These are phyloP conservation scores for Microdochium nivale DNA, from an alignment of 2,329 filamentous ascomycete species.

Conservation along the genomic window DNA sequence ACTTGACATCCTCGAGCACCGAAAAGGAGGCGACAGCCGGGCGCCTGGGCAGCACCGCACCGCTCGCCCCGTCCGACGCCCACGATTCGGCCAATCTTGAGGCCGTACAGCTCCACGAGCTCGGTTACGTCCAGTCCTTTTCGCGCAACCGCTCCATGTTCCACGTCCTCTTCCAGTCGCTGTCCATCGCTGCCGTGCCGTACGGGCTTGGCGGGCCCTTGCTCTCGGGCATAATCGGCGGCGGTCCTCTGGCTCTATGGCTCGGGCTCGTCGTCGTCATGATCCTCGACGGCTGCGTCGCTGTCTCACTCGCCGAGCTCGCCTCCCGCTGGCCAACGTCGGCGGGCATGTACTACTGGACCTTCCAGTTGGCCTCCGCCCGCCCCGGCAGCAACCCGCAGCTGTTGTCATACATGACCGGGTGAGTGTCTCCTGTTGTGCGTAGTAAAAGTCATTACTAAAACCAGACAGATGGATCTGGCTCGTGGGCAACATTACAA, in stretches of 20 bases:
- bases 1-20: no score
- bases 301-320: constrained; percentile 40
- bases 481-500: constrained; percentile 43
- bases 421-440: background rate
- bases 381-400: constrained; percentile 24
- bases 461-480: constrained; percentile 31
- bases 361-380: constrained; percentile 35
- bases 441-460: no score
- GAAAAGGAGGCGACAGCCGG: background rate
- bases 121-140: constrained; percentile 52
- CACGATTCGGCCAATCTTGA: background rate
- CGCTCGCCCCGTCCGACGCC: background rate
- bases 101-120: constrained; percentile 15
- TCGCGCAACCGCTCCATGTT: constrained; percentile 49
- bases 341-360: constrained; percentile 45
- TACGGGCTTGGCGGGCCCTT: constrained; percentile 35
- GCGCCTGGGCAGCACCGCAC: background rate
- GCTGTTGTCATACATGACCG: constrained; percentile 40
- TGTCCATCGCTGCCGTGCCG: constrained; percentile 50
- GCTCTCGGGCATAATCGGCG: constrained; percentile 27
- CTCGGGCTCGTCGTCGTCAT: constrained; percentile 47
- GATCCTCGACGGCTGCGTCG: constrained; percentile 42
- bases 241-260: constrained; percentile 45
- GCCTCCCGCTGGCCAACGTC: constrained; percentile 43
- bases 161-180: constrained; percentile 51